Evolutionary conservation across 1,284 basidiomycete species (phyloP).

Genomic region (Sparassis latifolia): DNA sequence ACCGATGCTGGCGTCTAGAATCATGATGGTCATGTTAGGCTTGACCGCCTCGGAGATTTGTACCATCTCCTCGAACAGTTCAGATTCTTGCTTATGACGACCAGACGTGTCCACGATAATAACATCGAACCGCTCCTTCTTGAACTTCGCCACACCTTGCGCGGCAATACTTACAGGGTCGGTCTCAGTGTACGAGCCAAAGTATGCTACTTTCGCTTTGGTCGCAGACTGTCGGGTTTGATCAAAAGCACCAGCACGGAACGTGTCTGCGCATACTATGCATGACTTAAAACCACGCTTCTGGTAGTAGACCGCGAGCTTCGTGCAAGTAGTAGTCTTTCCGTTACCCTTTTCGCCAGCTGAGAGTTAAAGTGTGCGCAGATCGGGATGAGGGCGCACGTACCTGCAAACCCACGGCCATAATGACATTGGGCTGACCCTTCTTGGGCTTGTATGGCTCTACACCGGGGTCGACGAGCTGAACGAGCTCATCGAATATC

Average conservation of each 20-base stretch:
- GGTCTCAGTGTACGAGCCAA: slow-evolving; percentile 97
- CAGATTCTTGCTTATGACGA: slow-evolving; percentile 95
- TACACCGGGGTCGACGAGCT: slow-evolving; percentile 90
- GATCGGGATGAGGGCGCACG: slow-evolving; percentile 9
- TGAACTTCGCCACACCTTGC: slow-evolving; percentile 94
- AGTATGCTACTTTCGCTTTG: slow-evolving; percentile 98
- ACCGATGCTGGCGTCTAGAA: slow-evolving; percentile 88
- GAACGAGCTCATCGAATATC: slow-evolving; percentile 95
- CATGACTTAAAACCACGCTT: slow-evolving; percentile 97
- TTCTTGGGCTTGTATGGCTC: slow-evolving; percentile 97
- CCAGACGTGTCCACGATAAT: slow-evolving; percentile 99
- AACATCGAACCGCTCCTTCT: slow-evolving; percentile 96
- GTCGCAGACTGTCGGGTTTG: slow-evolving; percentile 94
- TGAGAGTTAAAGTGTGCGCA: too few relatives aligned
- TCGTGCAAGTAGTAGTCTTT: slow-evolving; percentile 98
- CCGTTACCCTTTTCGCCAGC: slow-evolving; percentile 72
- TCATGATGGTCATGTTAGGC: slow-evolving; percentile 88
- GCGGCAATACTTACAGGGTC: slow-evolving; percentile 95
- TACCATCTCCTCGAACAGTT: slow-evolving; percentile 97
- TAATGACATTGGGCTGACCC: slow-evolving; percentile 91
- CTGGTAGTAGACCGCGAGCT: slow-evolving; percentile 96
- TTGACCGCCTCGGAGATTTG: slow-evolving; percentile 91
- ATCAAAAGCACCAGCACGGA: slow-evolving; percentile 99
- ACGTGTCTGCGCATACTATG: slow-evolving; percentile 98
- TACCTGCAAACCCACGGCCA: slow-evolving; percentile 95